Evolutionary conservation across 129 eudicot genomes (phyloP).

Genomic region (Gnaphalium uliginosum): DNA sequence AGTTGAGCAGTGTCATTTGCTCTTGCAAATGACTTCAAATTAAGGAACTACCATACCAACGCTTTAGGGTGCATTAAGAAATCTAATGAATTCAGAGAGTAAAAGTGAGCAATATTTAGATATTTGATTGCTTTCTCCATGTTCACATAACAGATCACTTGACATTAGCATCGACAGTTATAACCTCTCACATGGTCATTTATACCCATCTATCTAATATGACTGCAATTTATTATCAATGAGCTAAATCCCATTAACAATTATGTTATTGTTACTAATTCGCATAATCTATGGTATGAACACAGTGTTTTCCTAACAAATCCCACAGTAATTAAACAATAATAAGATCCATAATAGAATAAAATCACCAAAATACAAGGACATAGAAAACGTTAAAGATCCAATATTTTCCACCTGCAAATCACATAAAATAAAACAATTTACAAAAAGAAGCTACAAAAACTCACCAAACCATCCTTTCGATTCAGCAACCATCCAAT

Average conservation of each 20-base stretch:
- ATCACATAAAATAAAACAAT: not conserved
- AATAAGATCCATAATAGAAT: not conserved
- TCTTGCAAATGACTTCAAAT: not conserved
- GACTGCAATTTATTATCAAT: constrained; percentile 5
- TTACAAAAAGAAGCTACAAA: not conserved
- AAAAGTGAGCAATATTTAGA: not conserved
- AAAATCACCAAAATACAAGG: not conserved
- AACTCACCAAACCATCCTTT: constrained; percentile 98
- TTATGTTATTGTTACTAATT: not conserved
- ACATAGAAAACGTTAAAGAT: not conserved
- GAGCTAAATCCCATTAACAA: not conserved
- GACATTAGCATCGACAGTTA: not conserved
- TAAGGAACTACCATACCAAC: not conserved
- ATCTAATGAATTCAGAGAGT: not conserved
- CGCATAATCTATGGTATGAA: not conserved
- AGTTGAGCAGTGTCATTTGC: not conserved
- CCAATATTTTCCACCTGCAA: not conserved
- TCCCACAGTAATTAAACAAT: not conserved
- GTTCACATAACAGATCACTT: not conserved
- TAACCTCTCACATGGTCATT: not conserved
- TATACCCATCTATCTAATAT: constrained; percentile 5
- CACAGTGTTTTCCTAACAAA: constrained; percentile 12
- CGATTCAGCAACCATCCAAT: constrained; percentile 96
- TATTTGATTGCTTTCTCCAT: not conserved
- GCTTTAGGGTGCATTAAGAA: not conserved